These are phyloP conservation scores for Beauveria asiatica DNA, from an alignment of 2,329 filamentous ascomycete genomes.

Conservation along the genomic window DNA sequence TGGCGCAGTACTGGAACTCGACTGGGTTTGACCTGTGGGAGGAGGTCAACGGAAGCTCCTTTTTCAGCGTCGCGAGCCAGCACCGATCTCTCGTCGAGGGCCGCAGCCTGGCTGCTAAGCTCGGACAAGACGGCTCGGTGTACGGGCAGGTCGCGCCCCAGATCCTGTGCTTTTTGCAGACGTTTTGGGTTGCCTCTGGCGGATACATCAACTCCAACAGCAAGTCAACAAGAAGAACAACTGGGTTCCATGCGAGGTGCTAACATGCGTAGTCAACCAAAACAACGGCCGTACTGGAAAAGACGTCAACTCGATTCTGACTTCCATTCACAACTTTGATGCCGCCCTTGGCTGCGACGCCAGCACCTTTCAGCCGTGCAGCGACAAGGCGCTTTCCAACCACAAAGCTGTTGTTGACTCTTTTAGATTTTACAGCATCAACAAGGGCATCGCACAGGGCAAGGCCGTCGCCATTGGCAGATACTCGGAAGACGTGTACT, in stretches of 20 bases:
- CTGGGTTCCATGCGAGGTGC: neutral
- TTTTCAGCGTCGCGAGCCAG: constrained; percentile 66
- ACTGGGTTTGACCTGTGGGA: constrained; percentile 76
- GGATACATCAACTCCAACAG: constrained; percentile 62
- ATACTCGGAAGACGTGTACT: constrained; percentile 67
- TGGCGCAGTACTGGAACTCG: constrained; percentile 61
- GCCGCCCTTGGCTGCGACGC: constrained; percentile 56
- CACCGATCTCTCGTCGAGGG: constrained; percentile 65
- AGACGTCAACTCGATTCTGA: constrained; percentile 63
- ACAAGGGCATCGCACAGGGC: constrained; percentile 53
- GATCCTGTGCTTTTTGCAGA: constrained; percentile 64
- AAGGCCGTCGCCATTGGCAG: constrained; percentile 55
- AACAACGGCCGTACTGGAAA: constrained; percentile 57
- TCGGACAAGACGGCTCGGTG: constrained; percentile 51
- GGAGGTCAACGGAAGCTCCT: constrained; percentile 66
- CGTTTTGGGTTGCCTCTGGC: constrained; percentile 57
- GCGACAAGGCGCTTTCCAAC: constrained; percentile 59
- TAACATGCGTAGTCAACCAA: constrained; percentile 35
- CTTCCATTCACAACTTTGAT: constrained; percentile 62
- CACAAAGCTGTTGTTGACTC: constrained; percentile 69
- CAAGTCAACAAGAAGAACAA: constrained; percentile 17
- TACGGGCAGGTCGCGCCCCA: constrained; percentile 61
- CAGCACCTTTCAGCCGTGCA: constrained; percentile 71
- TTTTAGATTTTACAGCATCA: constrained; percentile 67
- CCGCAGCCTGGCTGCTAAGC: constrained; percentile 51